Percentiles rank a stretch among this genome's conserved stretches.
These are phyloP conservation scores for Phytopythium ostracodes DNA, from an alignment of 352 stramenopile species.

Conservation along the genomic window DNA sequence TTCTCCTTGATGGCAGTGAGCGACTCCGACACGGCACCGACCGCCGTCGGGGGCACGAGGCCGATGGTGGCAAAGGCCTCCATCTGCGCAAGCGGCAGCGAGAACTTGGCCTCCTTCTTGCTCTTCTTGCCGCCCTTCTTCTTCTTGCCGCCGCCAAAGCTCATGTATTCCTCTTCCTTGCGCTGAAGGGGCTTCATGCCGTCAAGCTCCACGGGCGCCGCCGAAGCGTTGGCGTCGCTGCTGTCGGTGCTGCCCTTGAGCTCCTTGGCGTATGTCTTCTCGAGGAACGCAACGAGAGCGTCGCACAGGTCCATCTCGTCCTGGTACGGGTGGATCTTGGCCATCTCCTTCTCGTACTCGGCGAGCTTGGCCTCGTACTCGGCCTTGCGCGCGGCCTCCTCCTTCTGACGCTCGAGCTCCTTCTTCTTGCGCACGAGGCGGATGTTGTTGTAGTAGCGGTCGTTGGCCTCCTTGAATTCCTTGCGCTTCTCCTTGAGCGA, in stretches of 20 bases:
- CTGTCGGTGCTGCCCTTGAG: slow-evolving; percentile 44
- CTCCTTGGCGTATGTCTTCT: slow-evolving; percentile 89
- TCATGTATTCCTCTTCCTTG: slow-evolving; percentile 86
- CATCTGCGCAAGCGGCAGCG: slow-evolving; percentile 70
- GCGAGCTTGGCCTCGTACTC: slow-evolving; percentile 94
- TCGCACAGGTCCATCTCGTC: slow-evolving; percentile 96
- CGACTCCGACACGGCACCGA: slow-evolving; percentile 78
- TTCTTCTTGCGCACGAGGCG: slow-evolving; percentile 83
- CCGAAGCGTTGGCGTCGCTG: slow-evolving; percentile 29
- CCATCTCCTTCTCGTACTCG: slow-evolving; percentile 95
- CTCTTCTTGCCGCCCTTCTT: slow-evolving; percentile 65
- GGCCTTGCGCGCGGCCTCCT: slow-evolving; percentile 71
- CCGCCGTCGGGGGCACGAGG: slow-evolving; percentile 86
- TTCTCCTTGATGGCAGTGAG: slow-evolving; percentile 94
- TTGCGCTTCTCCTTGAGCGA: slow-evolving; percentile 85
- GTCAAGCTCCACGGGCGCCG: slow-evolving; percentile 81
- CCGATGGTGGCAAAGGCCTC: slow-evolving; percentile 92
- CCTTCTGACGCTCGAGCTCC: slow-evolving; percentile 77
- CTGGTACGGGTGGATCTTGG: slow-evolving; percentile 96
- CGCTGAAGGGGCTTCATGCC: slow-evolving; percentile 89
- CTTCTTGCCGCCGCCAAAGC: slow-evolving; percentile 66
- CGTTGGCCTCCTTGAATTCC: slow-evolving; percentile 91
- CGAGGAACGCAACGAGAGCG: slow-evolving; percentile 91
- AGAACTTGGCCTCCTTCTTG: slow-evolving; percentile 80
- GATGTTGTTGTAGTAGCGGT: slow-evolving; percentile 93